These are phyloP conservation scores for Clitoria ternatea DNA, from an alignment of 306 rosid genomes.

Conservation along the genomic window DNA sequence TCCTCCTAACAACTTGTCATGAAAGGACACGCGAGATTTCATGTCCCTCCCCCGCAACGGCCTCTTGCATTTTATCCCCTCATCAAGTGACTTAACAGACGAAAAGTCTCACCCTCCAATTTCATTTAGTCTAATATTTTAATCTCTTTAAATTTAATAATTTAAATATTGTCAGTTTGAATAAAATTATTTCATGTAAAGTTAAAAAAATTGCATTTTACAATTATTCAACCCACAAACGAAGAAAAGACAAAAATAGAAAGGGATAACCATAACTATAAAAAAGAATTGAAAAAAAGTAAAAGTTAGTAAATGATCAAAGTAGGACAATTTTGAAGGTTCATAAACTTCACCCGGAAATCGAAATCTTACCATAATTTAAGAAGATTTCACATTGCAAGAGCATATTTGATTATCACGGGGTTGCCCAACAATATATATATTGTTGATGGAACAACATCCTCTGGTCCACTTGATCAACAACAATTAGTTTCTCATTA, in stretches of 20 bases:
- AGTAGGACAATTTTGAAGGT: not conserved
- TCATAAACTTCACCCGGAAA: not conserved
- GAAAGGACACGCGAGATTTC: no score
- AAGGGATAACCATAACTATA: not conserved
- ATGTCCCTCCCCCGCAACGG: no score
- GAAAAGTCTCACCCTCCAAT: no score
- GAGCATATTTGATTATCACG: not conserved
- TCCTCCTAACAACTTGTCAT: no score
- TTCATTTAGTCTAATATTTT: no score
- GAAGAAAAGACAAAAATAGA: not conserved
- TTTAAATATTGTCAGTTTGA: no score
- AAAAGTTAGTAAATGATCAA: not conserved
- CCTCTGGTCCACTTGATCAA: not conserved
- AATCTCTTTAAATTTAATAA: no score
- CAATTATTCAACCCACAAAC: no score
- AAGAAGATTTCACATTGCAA: not conserved
- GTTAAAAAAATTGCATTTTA: no score
- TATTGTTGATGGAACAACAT: not conserved
- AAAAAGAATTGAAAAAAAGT: not conserved
- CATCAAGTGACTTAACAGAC: no score
- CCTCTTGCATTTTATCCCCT: no score
- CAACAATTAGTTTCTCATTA: not conserved
- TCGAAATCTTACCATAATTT: not conserved
- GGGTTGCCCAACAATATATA: not conserved
- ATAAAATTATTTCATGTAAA: no score